These are phyloP conservation scores for Kockiozyma suomiensis DNA, from an alignment of 805 yeast genomes.

Conservation along the genomic window DNA sequence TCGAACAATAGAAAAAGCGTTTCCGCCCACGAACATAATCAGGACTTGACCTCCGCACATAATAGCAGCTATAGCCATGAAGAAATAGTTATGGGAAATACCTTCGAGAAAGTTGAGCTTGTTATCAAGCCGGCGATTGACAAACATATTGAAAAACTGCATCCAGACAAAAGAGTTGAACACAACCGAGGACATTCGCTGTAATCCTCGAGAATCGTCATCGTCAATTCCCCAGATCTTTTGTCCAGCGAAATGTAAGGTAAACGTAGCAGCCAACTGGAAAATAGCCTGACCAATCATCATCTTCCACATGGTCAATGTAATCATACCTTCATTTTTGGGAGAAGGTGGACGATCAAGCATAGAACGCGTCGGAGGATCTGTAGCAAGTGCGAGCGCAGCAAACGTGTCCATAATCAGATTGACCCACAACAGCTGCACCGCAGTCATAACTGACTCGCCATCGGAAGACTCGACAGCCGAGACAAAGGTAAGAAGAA, in stretches of 20 bases:
- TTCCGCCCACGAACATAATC: slow-evolving; percentile 97
- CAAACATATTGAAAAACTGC: slow-evolving; percentile 91
- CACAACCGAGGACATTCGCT: slow-evolving; percentile 77
- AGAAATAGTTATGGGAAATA: slow-evolving; percentile 79
- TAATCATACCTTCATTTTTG: slow-evolving; percentile 73
- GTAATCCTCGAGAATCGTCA: slow-evolving; percentile 48
- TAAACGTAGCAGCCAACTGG: slow-evolving; percentile 80
- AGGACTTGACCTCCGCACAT: slow-evolving; percentile 84
- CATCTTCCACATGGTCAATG: slow-evolving; percentile 98
- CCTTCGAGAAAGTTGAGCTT: slow-evolving; percentile 84
- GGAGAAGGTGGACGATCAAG: slow-evolving; percentile 84
- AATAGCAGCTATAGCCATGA: slow-evolving; percentile 66
- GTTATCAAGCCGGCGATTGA: slow-evolving; percentile 83
- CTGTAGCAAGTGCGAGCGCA: slow-evolving; percentile 96
- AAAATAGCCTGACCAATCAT: slow-evolving; percentile 80
- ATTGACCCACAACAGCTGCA: slow-evolving; percentile 95
- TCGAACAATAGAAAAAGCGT: slow-evolving; percentile 80
- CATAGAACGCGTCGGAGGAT: slow-evolving; percentile 84
- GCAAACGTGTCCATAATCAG: slow-evolving; percentile 98
- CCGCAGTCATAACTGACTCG: slow-evolving; percentile 90
- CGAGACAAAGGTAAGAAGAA: slow-evolving; percentile 85
- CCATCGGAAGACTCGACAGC: slow-evolving; percentile 84
- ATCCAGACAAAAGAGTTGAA: slow-evolving; percentile 98
- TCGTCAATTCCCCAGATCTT: slow-evolving; percentile 51
- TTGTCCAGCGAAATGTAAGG: slow-evolving; percentile 77